Base-by-base conservation (phyloP, 2,329 filamentous ascomycete species). In the Hypoxylon sp. region DNA sequence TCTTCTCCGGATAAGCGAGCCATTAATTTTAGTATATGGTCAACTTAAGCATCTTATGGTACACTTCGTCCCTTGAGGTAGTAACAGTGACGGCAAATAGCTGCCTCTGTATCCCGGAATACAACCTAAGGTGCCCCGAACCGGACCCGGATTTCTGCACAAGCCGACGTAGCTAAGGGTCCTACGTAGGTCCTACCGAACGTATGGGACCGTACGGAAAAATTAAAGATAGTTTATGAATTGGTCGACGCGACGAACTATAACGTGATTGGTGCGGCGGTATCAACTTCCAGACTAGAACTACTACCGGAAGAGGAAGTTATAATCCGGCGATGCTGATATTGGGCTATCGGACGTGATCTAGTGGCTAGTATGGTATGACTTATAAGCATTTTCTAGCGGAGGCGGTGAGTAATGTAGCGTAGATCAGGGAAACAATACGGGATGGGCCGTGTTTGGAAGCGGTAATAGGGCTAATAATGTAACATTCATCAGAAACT, bases 401-500 rank as follows among this genome's bases (percentile, higher is more conserved):
- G 22, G 55, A 50, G 17, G 56, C 37, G 51, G 51, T 60, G 59
- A 54, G 35, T 47, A 19, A 42, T 53, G 24, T 54, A 29, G 48
- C 17, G 44, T 65, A 62, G 26, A 56, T 56, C 46, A 26, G 22
- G 33, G 42, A 39, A 51, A 63, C 29, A 46, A 63, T 53, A 10
- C 47, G 37, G 46, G 19, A 31, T 58, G 26, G 51, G 35, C 37
- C 44, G 22, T 13, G 52, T 50, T 42, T 19, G 62, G 48, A 62
- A 53, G 3, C 26, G 46, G 47, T 62, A 52, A n/a, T 44, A 65
- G 67, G 55, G 35, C 35, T 47, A 44, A 51, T 63, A 60, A 60
- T 53, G 64, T 59, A 47, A 35, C 35, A 65, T 22, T 33, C 35
- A 58, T 33, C 35, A 58, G 50, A 57, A 44, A 52, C 47, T 66